Base-by-base conservation (phyloP, 768 basidiomycete genomes). In the Phlegmacium glaucopus region DNA sequence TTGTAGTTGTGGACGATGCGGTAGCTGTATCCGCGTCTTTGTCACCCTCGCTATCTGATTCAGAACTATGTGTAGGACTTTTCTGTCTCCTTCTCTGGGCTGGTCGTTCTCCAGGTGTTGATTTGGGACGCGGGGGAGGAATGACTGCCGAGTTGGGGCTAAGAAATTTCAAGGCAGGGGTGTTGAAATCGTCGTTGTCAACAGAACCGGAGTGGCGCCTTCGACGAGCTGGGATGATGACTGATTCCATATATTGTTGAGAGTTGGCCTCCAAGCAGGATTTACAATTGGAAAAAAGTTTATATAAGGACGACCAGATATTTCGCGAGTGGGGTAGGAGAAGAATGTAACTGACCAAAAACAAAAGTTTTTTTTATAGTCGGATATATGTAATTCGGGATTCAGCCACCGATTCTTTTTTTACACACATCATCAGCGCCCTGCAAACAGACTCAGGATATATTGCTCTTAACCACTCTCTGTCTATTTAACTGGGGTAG, bases 51-150 rank as follows among this genome's bases (percentile, higher is more conserved):
- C 50, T 55, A 36, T 68, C 70, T 51, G 68, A 62, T 54, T 69
- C 66, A 34, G 66, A 57, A 55, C 64, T 54, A 55, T 68, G 64
- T 6, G 54, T 56, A 7, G 76, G 75, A 55, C 74, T 73, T 32
- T 66, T 72, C 38, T 75, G 71, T 30, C 78, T 70, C 38, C 74
- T 69, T 37, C 72, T 73, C 41, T 67, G 75, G 5, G 68, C 68
- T 1, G 76, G 77, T 4, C 83, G 75, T 55, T 86, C 83, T 25
- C 82, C 74, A 2, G 87, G 86, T 0, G 87, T 85, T 11, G 84
- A 86, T 61, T 89, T 87, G 15, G 87, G 86, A 15, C 87, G 76
- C 4, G 83, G 85, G 6, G 82, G 82, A 6, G 82, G 79, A 1
- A 69, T 57, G 17, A 78, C 55, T 9, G 46, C 39, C 34, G 34